Evolutionary conservation across 2,329 filamentous ascomycete genomes (phyloP).

Genomic region (Penicillium sp.): DNA sequence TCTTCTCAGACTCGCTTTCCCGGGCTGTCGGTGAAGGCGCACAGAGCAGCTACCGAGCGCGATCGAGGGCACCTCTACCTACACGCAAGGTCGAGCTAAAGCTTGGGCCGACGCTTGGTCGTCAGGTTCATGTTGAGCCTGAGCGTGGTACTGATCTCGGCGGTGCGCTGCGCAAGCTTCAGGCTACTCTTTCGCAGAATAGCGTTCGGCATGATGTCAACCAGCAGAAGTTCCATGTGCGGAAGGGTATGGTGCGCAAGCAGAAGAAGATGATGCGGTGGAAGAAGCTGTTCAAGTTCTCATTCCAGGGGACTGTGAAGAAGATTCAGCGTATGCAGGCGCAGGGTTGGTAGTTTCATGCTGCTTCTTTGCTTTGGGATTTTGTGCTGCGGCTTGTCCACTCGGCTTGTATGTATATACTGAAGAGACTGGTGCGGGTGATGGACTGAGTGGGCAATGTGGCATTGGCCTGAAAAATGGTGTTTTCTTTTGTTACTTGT

Average conservation of each 20-base stretch:
- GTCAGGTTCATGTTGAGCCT: slow-evolving; percentile 34
- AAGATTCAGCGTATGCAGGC: slow-evolving; percentile 44
- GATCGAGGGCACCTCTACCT: slow-evolving; percentile 12
- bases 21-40: slow-evolving; percentile 19
- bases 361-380: neutral
- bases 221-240: slow-evolving; percentile 41
- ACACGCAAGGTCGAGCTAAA: slow-evolving; percentile 32
- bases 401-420: slow-evolving; percentile 15
- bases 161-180: slow-evolving; percentile 26
- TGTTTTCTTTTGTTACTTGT: slow-evolving; percentile 15
- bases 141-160: slow-evolving; percentile 31
- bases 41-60: slow-evolving; percentile 1
- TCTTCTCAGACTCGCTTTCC: slow-evolving; percentile 18
- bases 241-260: slow-evolving; percentile 43
- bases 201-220: slow-evolving; percentile 29
- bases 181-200: slow-evolving; percentile 29
- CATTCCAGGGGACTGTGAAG: slow-evolving; percentile 41
- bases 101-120: slow-evolving; percentile 36
- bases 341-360: slow-evolving; percentile 43
- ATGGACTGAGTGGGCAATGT: slow-evolving; percentile 5
- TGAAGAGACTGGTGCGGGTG: slow-evolving; percentile 8
- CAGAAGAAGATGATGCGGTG: slow-evolving; percentile 37
- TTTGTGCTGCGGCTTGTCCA: slow-evolving; percentile 7
- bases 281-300: slow-evolving; percentile 45
- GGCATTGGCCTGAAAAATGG: slow-evolving; percentile 7